These are phyloP conservation scores for Mentha longifolia DNA, from an alignment of 257 asterid genomes.

Conservation along the genomic window DNA sequence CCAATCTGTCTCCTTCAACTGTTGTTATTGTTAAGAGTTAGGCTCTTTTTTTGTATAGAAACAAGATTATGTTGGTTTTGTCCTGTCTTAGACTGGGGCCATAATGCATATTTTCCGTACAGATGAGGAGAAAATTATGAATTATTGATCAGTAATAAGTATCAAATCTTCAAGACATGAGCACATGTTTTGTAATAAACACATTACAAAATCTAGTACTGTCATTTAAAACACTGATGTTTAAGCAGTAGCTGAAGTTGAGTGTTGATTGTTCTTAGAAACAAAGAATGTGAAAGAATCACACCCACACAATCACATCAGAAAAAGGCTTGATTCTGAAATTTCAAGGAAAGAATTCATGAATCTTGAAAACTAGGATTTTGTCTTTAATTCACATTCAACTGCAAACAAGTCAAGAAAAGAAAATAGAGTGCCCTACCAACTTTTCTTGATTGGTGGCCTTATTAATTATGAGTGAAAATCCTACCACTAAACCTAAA, in stretches of 20 bases:
- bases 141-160: conserved; percentile 38
- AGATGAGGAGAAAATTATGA: conserved; percentile 12
- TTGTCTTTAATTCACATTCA: background rate
- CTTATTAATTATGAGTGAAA: conserved; percentile 28
- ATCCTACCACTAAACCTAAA: background rate
- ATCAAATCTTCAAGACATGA: conserved; percentile 35
- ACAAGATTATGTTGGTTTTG: conserved; percentile 34
- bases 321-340: conserved; percentile 23
- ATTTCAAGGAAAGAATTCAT: background rate
- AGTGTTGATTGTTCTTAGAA: background rate
- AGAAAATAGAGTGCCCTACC: conserved; percentile 21
- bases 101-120: conserved; percentile 28
- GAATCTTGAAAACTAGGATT: conserved; percentile 29
- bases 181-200: conserved; percentile 48
- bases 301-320: background rate
- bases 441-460: conserved; percentile 30
- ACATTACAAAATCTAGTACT: conserved; percentile 32
- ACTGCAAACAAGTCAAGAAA: conserved; percentile 25
- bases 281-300: conserved; percentile 14
- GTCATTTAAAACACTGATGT: conserved; percentile 25
- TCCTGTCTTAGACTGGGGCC: conserved; percentile 38
- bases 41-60: conserved; percentile 15
- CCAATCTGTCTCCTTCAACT: conserved; percentile 14
- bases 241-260: background rate
- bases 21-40: background rate